Base-by-base conservation (phyloP, 2,329 filamentous ascomycete genomes). In the Trichothecium sympodiale region DNA sequence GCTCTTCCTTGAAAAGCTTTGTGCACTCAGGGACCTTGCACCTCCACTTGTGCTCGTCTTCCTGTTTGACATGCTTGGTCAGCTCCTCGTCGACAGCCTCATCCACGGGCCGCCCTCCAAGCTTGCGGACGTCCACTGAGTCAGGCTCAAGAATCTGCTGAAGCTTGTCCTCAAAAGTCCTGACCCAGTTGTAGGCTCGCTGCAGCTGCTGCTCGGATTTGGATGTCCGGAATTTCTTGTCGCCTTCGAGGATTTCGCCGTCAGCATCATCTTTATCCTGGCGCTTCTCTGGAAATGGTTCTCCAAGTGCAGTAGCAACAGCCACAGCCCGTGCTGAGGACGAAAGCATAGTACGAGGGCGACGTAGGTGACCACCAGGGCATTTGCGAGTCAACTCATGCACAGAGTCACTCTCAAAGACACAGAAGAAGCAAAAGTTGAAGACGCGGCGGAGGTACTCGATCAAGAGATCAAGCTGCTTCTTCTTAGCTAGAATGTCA, bases 361-460 rank as follows among this genome's bases (percentile, higher is more conserved):
- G 80, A 43, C 91, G 85, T 42, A 98, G 76, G 66, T 98, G 91
- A n/a, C 91, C 91, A 29, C 91, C 91, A 17, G 91, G 87, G 49
- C 91, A 98, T 61, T 98, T 96, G 40, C 91, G 79, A 29, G 85
- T 88, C 45, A 98, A 69, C 61, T 98, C 91, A 52, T 98, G 91
- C 16, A 96, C 80, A 0, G 89, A 96, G 57, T 98, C 91, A 52
- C 87, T 91, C 61, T 98, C 91, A 47, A 98, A 96, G 5, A 98
- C 93, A 56, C 91, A 98, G 66, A 96, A 98, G 68, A 98, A 95
- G 65, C 91, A 98, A 63, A 98, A 96, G 61, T 91, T 95, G 70
- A 93, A 94, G 35, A 98, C 91, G 13, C 91, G 80, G 35, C 91
- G 86, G 40, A 98, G 71, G 56, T 98, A 98, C 61, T 98, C 91